Conservation (phyloP, 495 filamentous ascomycete species). For the Penicillium ochrochloron region DNA sequence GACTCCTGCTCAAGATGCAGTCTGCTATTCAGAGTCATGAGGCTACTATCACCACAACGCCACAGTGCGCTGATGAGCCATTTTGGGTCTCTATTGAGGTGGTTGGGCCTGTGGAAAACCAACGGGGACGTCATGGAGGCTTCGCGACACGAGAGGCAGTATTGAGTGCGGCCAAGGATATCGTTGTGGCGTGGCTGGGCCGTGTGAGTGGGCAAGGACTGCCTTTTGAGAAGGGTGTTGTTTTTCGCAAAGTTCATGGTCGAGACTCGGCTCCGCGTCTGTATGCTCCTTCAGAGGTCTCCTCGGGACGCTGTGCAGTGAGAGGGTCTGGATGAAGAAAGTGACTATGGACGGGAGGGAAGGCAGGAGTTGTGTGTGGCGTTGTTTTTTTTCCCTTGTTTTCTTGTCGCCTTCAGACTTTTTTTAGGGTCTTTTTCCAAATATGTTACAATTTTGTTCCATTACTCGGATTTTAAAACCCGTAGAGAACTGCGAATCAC, state of each 20-base stretch:
- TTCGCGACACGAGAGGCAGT: background rate
- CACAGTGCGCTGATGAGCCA: background rate
- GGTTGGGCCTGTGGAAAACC: background rate
- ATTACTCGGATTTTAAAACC: background rate
- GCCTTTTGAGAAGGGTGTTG: background rate
- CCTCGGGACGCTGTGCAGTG: background rate
- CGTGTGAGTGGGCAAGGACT: background rate
- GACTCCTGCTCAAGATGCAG: background rate
- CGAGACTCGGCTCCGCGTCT: too few species aligned
- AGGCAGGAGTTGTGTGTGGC: background rate
- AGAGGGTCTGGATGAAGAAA: background rate
- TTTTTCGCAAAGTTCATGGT: background rate
- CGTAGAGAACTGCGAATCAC: background rate
- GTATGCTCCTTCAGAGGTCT: background rate
- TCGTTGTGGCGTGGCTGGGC: background rate
- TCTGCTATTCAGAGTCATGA: background rate
- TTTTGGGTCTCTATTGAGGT: slow-evolving; percentile 4
- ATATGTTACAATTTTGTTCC: too few species aligned
- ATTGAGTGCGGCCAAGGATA: background rate
- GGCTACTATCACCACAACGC: background rate
- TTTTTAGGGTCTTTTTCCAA: background rate
- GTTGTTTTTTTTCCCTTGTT: background rate
- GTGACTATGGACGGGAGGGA: background rate
- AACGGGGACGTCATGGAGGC: background rate
- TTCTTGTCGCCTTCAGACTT: background rate